These are phyloP conservation scores for Lodderomyces margitis DNA, from an alignment of 1,139 yeast genomes.

Conservation along the genomic window DNA sequence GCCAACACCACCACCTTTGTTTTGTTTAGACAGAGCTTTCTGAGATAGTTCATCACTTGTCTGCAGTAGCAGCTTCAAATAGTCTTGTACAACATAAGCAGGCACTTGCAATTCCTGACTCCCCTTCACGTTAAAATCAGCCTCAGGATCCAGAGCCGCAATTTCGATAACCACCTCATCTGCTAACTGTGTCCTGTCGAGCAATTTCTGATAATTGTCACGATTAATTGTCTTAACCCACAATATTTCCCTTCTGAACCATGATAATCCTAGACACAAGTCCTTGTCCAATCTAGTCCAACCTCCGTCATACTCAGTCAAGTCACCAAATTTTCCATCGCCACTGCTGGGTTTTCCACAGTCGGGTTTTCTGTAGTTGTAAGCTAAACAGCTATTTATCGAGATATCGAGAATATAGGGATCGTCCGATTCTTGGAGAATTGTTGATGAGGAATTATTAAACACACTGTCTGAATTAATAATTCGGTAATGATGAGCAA, in stretches of 20 bases:
- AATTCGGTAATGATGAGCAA: slow-evolving; percentile 35
- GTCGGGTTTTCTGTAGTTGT: slow-evolving; percentile 22
- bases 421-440: slow-evolving; percentile 41
- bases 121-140: slow-evolving; percentile 32
- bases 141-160: slow-evolving; percentile 28
- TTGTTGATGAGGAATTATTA: slow-evolving; percentile 23
- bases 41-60: too few species aligned
- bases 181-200: slow-evolving; percentile 7
- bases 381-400: slow-evolving; percentile 29
- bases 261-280: slow-evolving; percentile 33
- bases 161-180: slow-evolving; percentile 36
- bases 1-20: neutral
- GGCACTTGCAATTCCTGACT: too few species aligned
- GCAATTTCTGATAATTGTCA: slow-evolving; percentile 9
- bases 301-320: slow-evolving; percentile 19
- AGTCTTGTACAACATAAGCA: too few species aligned
- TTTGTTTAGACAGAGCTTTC: too few species aligned
- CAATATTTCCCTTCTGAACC: slow-evolving; percentile 31
- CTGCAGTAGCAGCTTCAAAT: too few species aligned
- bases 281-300: slow-evolving; percentile 44
- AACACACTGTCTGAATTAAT: slow-evolving; percentile 28
- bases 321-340: slow-evolving; percentile 32
- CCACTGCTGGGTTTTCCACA: slow-evolving; percentile 34
- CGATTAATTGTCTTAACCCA: slow-evolving; percentile 31
- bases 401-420: slow-evolving; percentile 35